Percentiles rank a stretch among this genome's conserved stretches.
phyloP scores from a whole-genome alignment of 495 filamentous ascomycete species.

The Penicillium antarcticum region DNA sequence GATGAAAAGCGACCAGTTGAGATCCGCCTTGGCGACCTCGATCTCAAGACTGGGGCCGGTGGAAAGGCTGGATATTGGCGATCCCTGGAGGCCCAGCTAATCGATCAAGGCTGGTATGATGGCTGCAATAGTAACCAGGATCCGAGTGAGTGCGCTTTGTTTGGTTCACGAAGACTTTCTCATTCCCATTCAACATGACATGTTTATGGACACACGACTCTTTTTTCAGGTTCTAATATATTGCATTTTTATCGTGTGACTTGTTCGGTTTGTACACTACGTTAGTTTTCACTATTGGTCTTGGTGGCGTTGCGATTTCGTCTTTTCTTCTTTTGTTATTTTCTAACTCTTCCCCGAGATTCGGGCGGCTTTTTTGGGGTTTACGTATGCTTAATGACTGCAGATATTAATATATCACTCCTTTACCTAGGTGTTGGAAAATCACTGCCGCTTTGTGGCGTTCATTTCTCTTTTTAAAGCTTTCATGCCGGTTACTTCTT shows the following conservation, averaged over 20 bases:
- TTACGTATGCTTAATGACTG: too few species aligned
- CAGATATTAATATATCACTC: too few species aligned
- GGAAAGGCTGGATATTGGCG: conserved; percentile 74
- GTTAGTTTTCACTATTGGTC: not conserved
- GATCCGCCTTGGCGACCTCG: conserved; percentile 79
- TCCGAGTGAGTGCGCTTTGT: conserved; percentile 33
- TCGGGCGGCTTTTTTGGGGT: too few species aligned
- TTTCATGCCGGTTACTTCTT: too few species aligned
- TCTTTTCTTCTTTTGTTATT: not conserved
- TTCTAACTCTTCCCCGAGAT: too few species aligned
- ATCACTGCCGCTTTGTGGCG: too few species aligned
- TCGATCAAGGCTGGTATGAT: conserved; percentile 72
- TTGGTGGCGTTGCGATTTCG: not conserved
- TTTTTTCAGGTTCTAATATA: too few species aligned
- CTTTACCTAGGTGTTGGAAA: too few species aligned
- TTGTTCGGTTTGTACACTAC: not conserved
- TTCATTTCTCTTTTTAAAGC: too few species aligned
- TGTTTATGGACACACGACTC: not conserved
- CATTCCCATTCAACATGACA: not conserved
- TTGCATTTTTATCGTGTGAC: too few species aligned
- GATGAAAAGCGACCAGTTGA: conserved; percentile 50
- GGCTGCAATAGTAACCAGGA: conserved; percentile 32
- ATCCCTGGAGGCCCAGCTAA: conserved; percentile 56
- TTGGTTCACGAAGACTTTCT: conserved; percentile 9
- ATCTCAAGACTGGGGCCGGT: conserved; percentile 71